Conservation (phyloP, 306 rosid genomes). For the Canavalia gladiata region DNA sequence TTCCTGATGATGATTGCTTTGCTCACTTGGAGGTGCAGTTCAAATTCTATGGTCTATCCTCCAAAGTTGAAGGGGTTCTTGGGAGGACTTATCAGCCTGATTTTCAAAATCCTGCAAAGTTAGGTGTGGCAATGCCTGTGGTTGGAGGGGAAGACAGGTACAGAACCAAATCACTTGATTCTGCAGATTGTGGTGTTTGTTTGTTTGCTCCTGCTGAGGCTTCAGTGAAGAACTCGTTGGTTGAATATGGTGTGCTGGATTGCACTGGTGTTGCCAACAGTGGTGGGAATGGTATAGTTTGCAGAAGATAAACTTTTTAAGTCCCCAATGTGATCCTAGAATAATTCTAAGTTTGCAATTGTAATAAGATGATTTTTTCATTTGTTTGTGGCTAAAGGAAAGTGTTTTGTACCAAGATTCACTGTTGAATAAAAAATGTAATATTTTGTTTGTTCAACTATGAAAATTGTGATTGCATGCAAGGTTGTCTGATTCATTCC, state of each 20-base stretch:
- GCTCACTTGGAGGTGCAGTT: constrained; percentile 91
- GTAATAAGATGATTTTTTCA: background rate
- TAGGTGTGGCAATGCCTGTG: constrained; percentile 85
- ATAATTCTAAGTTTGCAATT: background rate
- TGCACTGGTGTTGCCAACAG: constrained; percentile 62
- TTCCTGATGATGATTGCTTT: constrained; percentile 76
- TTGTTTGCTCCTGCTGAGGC: constrained; percentile 52
- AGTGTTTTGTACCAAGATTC: background rate
- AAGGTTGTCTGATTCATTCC: constrained; percentile 3
- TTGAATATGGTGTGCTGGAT: constrained; percentile 61
- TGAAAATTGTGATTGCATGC: background rate
- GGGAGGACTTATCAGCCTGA: constrained; percentile 89
- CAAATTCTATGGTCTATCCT: constrained; percentile 69
- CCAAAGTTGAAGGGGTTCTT: constrained; percentile 83
- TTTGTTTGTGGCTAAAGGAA: background rate
- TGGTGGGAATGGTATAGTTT: constrained; percentile 87
- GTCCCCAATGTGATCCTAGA: background rate
- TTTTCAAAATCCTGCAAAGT: constrained; percentile 75
- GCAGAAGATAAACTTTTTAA: constrained; percentile 58
- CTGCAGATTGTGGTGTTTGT: constrained; percentile 69
- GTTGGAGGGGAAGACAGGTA: constrained; percentile 86
- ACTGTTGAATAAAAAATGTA: constrained; percentile 2
- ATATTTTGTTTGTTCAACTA: constrained; percentile 25
- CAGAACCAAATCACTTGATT: constrained; percentile 74
- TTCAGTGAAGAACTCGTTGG: constrained; percentile 35